A percentile compares a stretch with the other conserved stretches of the same genome.
Evolutionary conservation across 257 asterid species (phyloP).

Genomic region (Lycium ferocissimum): DNA sequence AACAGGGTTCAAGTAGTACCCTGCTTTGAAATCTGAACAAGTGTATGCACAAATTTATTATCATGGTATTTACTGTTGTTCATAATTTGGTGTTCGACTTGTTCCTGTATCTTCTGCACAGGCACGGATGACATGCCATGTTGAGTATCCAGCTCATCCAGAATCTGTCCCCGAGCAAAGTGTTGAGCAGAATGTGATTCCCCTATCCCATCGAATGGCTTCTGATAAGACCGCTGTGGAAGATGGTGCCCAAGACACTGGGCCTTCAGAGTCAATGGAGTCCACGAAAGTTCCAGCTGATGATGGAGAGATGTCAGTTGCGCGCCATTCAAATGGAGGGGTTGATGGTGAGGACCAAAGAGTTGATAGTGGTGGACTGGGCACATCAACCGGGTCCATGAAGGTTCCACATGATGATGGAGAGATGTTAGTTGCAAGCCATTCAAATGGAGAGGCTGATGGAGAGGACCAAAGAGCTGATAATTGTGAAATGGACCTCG

Average conservation of each 20-base stretch:
- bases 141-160: conserved; percentile 49
- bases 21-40: neutral
- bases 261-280: conserved; percentile 31
- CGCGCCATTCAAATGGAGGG: conserved; percentile 27
- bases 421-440: conserved; percentile 40
- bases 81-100: conserved; percentile 12
- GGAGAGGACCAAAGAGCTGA: conserved; percentile 20
- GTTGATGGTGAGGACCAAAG: conserved; percentile 16
- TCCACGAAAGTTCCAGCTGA: conserved; percentile 30
- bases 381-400: conserved; percentile 1
- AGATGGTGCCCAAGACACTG: conserved; percentile 44
- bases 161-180: conserved; percentile 51
- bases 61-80: neutral
- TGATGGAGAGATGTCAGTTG: conserved; percentile 38
- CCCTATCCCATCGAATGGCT: conserved; percentile 42
- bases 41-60: neutral
- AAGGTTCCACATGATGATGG: conserved; percentile 31
- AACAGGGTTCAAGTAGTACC: neutral
- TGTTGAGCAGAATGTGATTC: conserved; percentile 38
- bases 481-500: neutral
- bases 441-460: conserved; percentile 27
- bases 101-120: conserved; percentile 32
- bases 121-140: conserved; percentile 62
- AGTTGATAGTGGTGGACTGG: conserved; percentile 27
- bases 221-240: conserved; percentile 39